phyloP scores from a whole-genome alignment of 108 stramenopile genomes.

The Conticribra weissflogii region DNA sequence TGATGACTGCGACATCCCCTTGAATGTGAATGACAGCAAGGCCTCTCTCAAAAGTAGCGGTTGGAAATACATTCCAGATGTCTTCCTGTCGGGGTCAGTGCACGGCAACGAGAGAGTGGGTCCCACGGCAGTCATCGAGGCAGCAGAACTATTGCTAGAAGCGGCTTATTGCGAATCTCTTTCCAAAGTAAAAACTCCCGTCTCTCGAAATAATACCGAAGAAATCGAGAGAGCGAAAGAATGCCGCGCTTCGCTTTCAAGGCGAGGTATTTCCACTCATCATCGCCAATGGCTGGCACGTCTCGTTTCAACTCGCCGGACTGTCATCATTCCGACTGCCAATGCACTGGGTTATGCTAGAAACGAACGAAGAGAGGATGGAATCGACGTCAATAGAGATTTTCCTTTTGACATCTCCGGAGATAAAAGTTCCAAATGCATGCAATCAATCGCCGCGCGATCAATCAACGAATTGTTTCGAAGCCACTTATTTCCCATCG shows the following conservation, averaged over 20 bases:
- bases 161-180: slow-evolving; percentile 80
- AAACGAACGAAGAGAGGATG: slow-evolving; percentile 49
- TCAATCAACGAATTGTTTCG: slow-evolving; percentile 83
- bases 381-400: slow-evolving; percentile 90
- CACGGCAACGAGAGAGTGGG: slow-evolving; percentile 98
- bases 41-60: slow-evolving; percentile 15
- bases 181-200: slow-evolving; percentile 48
- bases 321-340: slow-evolving; percentile 72
- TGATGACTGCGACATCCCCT: slow-evolving; percentile 31
- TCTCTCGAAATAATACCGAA: slow-evolving; percentile 33
- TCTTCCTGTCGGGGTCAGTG: slow-evolving; percentile 92
- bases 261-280: no score
- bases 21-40: background rate
- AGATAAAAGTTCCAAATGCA: slow-evolving; percentile 51
- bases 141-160: slow-evolving; percentile 58
- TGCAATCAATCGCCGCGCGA: slow-evolving; percentile 84
- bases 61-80: slow-evolving; percentile 79
- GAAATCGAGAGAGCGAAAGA: slow-evolving; percentile 29
- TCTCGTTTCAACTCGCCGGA: slow-evolving; percentile 67
- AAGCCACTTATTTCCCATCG: slow-evolving; percentile 78
- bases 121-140: slow-evolving; percentile 65
- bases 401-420: slow-evolving; percentile 74
- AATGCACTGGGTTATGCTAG: slow-evolving; percentile 79
- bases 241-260: no score
- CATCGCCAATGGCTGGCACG: slow-evolving; percentile 66